Conservation (phyloP, 176 grass and related monocot genomes). For the Themeda triandra region DNA sequence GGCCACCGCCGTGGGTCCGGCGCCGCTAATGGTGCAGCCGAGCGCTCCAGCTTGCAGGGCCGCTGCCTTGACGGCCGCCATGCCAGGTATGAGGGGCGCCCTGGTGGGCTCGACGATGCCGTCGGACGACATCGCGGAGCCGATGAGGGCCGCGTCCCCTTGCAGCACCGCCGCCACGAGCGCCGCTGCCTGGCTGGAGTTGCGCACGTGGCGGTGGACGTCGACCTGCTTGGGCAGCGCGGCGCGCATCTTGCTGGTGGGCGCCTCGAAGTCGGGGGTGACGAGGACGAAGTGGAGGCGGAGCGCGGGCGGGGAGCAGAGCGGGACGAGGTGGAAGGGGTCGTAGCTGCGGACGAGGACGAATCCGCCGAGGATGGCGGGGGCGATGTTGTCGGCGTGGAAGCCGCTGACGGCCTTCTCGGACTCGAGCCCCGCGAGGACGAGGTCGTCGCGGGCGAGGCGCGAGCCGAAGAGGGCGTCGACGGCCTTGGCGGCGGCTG, state of each 20-base stretch:
- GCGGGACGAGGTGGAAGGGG: background rate
- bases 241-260: background rate
- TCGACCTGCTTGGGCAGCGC: background rate
- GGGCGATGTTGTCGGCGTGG: background rate
- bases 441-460: background rate
- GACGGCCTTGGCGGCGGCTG: background rate
- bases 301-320: background rate
- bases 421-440: conserved; percentile 14
- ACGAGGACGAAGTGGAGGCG: background rate
- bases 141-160: background rate
- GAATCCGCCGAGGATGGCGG: background rate
- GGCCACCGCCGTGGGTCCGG: background rate
- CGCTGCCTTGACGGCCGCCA: background rate
- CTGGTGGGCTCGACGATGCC: background rate
- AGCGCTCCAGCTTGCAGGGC: background rate
- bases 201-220: background rate
- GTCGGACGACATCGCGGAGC: background rate
- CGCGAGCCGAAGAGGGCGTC: background rate
- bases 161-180: background rate
- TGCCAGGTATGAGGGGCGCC: background rate
- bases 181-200: background rate
- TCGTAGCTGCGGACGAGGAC: conserved; percentile 7
- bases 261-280: background rate
- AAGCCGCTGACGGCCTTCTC: conserved; percentile 7
- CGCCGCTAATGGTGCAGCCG: background rate